Percentiles rank a stretch among this genome's conserved stretches.
Conservation (phyloP, 768 basidiomycete genomes). For the Leccinum subgranulosum region DNA sequence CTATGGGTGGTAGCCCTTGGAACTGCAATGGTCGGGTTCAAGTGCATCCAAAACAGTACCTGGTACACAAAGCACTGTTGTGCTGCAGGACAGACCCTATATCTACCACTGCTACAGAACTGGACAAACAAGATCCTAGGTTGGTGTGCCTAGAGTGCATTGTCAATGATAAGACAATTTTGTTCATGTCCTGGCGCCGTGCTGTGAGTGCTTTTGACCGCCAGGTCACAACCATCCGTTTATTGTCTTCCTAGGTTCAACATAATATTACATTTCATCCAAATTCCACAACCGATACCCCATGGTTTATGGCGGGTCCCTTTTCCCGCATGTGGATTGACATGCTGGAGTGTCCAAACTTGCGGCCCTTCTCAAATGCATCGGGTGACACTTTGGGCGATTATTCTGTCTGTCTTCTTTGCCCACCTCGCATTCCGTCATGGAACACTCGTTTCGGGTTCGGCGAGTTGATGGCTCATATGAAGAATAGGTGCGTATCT, state of each 20-base stretch:
- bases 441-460: slow-evolving; percentile 23
- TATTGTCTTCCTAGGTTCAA: slow-evolving; percentile 14
- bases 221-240: not conserved
- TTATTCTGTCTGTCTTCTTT: slow-evolving; percentile 24
- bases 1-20: slow-evolving; percentile 26
- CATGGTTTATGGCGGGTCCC: slow-evolving; percentile 9
- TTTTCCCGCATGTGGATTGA: not conserved
- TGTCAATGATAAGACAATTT: slow-evolving; percentile 1
- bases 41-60: slow-evolving; percentile 17
- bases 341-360: not conserved
- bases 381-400: slow-evolving; percentile 7
- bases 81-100: slow-evolving; percentile 24
- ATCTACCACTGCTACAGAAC: slow-evolving; percentile 22
- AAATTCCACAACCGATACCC: not conserved
- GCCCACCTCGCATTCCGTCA: slow-evolving; percentile 27
- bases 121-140: slow-evolving; percentile 21
- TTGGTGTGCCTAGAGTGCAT: slow-evolving; percentile 19
- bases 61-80: slow-evolving; percentile 13
- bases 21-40: slow-evolving; percentile 18
- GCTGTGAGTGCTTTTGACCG: slow-evolving; percentile 13
- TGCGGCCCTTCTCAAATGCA: not conserved
- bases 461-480: slow-evolving; percentile 14
- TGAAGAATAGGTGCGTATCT: slow-evolving; percentile 18
- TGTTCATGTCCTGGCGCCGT: slow-evolving; percentile 24
- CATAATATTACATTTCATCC: slow-evolving; percentile 16